Conservation (phyloP, 78 protist species). For the slime mould (Dictyostelium discoideum) region DNA sequence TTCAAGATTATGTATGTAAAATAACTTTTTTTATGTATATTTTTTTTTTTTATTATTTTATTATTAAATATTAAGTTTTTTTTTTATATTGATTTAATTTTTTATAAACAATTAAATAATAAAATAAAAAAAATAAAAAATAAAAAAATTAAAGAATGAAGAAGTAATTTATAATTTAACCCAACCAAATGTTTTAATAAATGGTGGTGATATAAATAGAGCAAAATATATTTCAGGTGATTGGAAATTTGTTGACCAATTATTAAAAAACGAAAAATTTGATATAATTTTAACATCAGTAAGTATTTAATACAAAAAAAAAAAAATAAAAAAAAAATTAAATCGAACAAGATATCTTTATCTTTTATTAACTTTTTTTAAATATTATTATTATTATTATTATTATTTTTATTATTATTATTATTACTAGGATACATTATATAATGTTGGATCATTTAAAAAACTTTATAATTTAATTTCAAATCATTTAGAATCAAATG, state of each 20-base stretch:
- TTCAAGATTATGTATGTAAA: slow-evolving; percentile 81
- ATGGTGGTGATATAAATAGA: background rate
- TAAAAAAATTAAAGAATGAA: slow-evolving; percentile 12
- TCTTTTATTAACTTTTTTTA: background rate
- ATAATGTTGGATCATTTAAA: slow-evolving; percentile 38
- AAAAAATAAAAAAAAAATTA: background rate
- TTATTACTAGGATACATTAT: slow-evolving; percentile 32
- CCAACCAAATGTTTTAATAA: slow-evolving; percentile 28
- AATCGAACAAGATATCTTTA: background rate
- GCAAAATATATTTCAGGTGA: slow-evolving; percentile 51
- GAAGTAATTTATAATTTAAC: slow-evolving; percentile 58
- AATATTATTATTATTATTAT: too few species aligned
- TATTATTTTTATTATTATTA: too few species aligned
- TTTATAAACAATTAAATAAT: too few species aligned
- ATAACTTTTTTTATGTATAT: background rate
- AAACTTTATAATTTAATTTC: slow-evolving; percentile 31
- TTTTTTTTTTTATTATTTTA: background rate
- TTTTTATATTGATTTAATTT: too few species aligned
- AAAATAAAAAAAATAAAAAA: background rate
- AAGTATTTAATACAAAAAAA: background rate
- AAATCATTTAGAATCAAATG: slow-evolving; percentile 23
- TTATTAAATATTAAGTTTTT: background rate
- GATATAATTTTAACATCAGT: slow-evolving; percentile 67
- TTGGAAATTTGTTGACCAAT: slow-evolving; percentile 66
- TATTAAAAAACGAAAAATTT: slow-evolving; percentile 41